Evolutionary conservation across 768 basidiomycete genomes (phyloP).

Genomic region (Mycena epipterygia): DNA sequence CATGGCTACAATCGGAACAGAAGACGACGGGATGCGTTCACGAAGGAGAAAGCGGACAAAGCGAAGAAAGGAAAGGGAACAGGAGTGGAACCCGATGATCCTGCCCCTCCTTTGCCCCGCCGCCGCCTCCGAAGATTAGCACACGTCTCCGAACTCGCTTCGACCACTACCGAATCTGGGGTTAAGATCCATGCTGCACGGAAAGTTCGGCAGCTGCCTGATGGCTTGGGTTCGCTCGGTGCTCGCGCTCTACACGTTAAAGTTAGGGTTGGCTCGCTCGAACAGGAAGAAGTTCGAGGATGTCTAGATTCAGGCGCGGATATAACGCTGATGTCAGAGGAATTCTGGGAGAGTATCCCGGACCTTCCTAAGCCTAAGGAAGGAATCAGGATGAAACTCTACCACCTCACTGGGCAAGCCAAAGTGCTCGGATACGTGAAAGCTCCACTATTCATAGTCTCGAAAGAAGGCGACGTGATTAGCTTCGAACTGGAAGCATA

Average conservation of each 20-base stretch:
- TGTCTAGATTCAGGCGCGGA: conserved; percentile 20
- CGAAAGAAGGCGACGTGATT: conserved; percentile 5
- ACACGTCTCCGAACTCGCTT: not conserved
- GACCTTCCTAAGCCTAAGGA: not conserved
- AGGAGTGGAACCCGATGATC: no score
- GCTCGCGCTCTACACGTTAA: conserved; percentile 6
- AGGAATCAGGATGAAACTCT: not conserved
- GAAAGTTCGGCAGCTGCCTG: conserved; percentile 14
- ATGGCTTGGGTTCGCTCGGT: conserved; percentile 2
- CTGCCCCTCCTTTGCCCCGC: not conserved
- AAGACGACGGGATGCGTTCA: not conserved
- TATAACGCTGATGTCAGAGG: conserved; percentile 28
- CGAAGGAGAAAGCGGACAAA: not conserved
- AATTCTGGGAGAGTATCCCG: not conserved
- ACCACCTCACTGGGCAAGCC: conserved; percentile 1
- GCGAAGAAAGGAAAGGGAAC: not conserved
- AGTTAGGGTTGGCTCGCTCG: not conserved
- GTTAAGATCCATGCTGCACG: conserved; percentile 36
- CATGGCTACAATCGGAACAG: not conserved
- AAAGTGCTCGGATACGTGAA: not conserved
- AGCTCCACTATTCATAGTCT: not conserved
- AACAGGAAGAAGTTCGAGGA: not conserved
- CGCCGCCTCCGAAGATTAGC: not conserved
- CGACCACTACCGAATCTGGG: conserved; percentile 25
- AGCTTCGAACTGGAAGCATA: conserved; percentile 38